Evolutionary conservation across 2,329 filamentous ascomycete genomes (phyloP), one percentile per base, ranked within the genome.

Genomic region (Fusarium sublunatum): DNA sequence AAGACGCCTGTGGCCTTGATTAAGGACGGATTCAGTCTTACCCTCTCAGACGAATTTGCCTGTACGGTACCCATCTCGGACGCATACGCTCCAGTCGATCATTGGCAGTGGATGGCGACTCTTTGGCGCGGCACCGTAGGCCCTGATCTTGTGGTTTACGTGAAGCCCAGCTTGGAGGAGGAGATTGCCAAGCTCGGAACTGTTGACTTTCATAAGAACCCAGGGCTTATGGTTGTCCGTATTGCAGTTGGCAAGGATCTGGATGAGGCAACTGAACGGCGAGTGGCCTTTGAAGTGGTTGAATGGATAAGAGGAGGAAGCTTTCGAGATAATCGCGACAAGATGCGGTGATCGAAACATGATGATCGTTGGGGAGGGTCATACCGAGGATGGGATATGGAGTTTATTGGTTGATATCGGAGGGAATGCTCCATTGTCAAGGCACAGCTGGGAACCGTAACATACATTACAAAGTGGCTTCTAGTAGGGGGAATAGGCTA

Each of bases 91-190:
- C 88, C 91, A 0, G 84, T 91, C n/a, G 93, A 96, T 70, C 94
- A 98, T 78, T 98, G 94, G 93, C 91, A 96, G 75, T 98, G 94
- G 94, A 92, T 95, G 82, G 94, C 94, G 32, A 94, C 91, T 39
- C 84, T 97, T 22, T 98, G 94, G 94, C 88, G 93, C 9, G 92
- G 92, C 9, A 90, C 91, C 50, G 83, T 93, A 1, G 92, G 91
- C 0, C 88, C 94, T 0, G 94, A 98, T 75, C 78, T 94, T 41
- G 90, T 90, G 1, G 81, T 95, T 26, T 92, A 90, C 70, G 83
- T 91, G 15, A 82, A 81, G 69, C 68, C 74, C 34, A 68, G 70
- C 41, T 32, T 69, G 7, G 74, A 76, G 35, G 75, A 77, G 12
- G 77, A 78, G 50, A 72, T 75, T 40, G 64, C 65, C n/a, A 73